Evolutionary conservation across 179 eudicot genomes (phyloP).

Genomic region (Silene noctiflora): DNA sequence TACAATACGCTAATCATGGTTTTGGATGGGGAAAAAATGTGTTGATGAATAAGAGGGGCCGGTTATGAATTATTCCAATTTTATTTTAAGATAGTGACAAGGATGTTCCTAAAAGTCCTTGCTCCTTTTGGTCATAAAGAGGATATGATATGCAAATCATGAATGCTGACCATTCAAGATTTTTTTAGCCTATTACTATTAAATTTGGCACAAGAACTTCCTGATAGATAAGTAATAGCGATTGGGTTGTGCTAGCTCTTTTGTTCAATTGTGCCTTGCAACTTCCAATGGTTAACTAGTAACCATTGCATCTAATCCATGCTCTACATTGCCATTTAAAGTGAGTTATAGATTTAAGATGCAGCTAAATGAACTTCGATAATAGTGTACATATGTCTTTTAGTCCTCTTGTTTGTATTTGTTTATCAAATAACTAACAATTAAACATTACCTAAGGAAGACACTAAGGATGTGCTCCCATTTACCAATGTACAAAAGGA

Average conservation of each 20-base stretch:
- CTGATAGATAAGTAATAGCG: not conserved
- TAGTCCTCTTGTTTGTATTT: not conserved
- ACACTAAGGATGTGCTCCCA: not conserved
- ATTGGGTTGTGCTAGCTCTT: not conserved
- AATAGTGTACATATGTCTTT: not conserved
- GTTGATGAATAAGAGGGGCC: not conserved
- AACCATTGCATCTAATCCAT: slow-evolving; percentile 4
- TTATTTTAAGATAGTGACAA: not conserved
- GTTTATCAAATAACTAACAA: not conserved
- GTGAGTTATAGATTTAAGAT: not conserved
- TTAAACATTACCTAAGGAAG: not conserved
- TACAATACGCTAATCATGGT: not conserved
- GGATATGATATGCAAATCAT: not conserved
- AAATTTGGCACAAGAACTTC: not conserved
- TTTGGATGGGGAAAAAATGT: not conserved
- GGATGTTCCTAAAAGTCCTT: not conserved
- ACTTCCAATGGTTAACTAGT: not conserved
- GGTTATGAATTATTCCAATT: not conserved
- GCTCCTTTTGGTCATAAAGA: not conserved
- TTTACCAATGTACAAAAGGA: slow-evolving; percentile 2
- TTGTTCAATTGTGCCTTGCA: not conserved
- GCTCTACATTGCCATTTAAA: not conserved
- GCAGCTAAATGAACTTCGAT: slow-evolving; percentile 1
- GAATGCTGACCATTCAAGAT: not conserved
- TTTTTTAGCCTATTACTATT: not conserved